Evolutionary conservation across 2,329 filamentous ascomycete genomes (phyloP).

Genomic region (Fonsecaea pedrosoi): DNA sequence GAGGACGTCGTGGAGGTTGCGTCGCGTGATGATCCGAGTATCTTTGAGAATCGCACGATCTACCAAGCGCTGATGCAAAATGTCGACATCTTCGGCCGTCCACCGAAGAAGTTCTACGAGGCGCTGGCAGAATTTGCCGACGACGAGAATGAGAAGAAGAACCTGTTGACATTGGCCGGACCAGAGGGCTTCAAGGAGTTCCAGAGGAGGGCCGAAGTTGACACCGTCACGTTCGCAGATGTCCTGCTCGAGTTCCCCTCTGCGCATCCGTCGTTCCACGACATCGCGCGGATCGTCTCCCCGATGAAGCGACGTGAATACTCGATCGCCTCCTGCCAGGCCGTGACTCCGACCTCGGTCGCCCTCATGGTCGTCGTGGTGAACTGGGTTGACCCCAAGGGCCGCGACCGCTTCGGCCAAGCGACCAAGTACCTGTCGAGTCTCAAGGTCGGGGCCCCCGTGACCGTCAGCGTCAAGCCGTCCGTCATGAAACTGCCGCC

Average conservation of each 20-base stretch:
- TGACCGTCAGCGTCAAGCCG: conserved; percentile 95
- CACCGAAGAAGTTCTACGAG: conserved; percentile 98
- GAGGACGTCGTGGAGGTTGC: conserved; percentile 90
- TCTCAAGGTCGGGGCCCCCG: conserved; percentile 74
- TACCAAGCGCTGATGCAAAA: conserved; percentile 92
- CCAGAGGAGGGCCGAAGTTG: conserved; percentile 88
- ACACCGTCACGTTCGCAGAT: conserved; percentile 90
- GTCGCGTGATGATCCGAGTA: conserved; percentile 74
- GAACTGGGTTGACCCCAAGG: conserved; percentile 87
- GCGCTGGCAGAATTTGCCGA: conserved; percentile 82
- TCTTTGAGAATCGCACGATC: conserved; percentile 86
- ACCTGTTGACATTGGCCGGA: conserved; percentile 76
- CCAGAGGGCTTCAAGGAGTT: conserved; percentile 85
- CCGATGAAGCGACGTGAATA: conserved; percentile 98
- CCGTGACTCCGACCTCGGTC: conserved; percentile 87
- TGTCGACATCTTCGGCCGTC: conserved; percentile 94
- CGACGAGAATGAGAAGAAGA: conserved; percentile 81
- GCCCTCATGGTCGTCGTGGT: conserved; percentile 97
- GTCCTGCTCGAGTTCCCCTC: conserved; percentile 88
- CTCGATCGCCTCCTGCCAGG: conserved; percentile 97
- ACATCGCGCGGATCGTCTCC: conserved; percentile 83
- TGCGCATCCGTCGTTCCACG: conserved; percentile 84
- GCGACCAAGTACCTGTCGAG: conserved; percentile 86
- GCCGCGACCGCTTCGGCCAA: conserved; percentile 88
- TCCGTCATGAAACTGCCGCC: conserved; percentile 98